phyloP scores from a whole-genome alignment of 192 early-diverging fungal genomes.

The Radiomyces spectabilis region DNA sequence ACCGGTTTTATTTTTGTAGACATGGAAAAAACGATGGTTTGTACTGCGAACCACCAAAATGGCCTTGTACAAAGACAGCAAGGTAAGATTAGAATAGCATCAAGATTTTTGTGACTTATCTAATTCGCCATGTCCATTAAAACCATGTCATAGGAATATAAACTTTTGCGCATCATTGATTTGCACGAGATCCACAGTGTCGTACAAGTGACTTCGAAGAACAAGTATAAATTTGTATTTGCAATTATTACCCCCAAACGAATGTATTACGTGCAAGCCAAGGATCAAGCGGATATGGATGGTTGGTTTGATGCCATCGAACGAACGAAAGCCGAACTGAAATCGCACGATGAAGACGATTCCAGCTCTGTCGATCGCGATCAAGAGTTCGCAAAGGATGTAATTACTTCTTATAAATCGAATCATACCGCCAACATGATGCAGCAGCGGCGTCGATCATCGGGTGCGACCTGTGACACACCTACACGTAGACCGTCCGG shows the following conservation, averaged over 20 bases:
- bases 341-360: conserved; percentile 19
- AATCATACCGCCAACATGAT: conserved; percentile 9
- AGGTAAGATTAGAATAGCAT: conserved; percentile 33
- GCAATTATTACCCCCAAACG: conserved; percentile 67
- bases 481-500: not conserved
- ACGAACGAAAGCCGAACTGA: conserved; percentile 34
- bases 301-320: conserved; percentile 71
- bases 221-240: conserved; percentile 58
- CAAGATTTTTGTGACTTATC: too few relatives aligned
- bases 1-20: conserved; percentile 32
- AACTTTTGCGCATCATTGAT: conserved; percentile 66
- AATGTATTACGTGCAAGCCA: conserved; percentile 65
- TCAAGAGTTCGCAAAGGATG: conserved; percentile 23
- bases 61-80: conserved; percentile 80
- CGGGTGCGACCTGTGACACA: not conserved
- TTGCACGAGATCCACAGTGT: conserved; percentile 62
- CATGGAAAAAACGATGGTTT: conserved; percentile 85
- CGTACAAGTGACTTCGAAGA: conserved; percentile 61
- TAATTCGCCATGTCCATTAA: too few relatives aligned
- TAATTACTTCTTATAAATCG: conserved; percentile 20
- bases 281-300: conserved; percentile 46
- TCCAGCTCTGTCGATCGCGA: conserved; percentile 17
- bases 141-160: conserved; percentile 69
- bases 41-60: conserved; percentile 70
- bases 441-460: conserved; percentile 12